Percentiles rank a stretch among this genome's conserved stretches.
Conservation (phyloP, 139 green algal species). For the Mesotaenium endlicherianum region DNA sequence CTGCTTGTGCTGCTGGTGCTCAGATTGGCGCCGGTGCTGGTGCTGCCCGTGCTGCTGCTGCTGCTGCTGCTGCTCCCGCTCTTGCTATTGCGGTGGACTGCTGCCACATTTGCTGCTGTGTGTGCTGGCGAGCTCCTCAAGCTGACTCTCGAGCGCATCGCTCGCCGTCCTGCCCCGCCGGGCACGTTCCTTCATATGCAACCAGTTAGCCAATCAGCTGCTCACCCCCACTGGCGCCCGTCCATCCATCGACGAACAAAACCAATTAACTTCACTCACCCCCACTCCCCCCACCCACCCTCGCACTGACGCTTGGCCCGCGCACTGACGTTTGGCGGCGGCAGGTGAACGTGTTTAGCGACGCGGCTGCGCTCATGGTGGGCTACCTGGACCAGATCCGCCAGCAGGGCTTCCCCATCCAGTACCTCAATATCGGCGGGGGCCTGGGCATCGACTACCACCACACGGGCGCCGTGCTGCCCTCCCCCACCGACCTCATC, state of each 20-base stretch:
- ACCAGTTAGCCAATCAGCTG: no score
- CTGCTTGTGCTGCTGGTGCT: no score
- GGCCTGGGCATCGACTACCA: conserved; percentile 95
- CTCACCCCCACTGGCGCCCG: neutral
- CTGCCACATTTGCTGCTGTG: no score
- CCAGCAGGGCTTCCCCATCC: conserved; percentile 83
- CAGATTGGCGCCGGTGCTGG: no score
- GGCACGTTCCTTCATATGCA: no score
- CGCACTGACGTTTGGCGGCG: neutral
- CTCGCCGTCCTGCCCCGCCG: no score
- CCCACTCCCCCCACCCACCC: neutral
- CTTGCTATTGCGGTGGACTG: no score
- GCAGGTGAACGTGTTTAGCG: conserved; percentile 91
- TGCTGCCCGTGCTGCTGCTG: no score
- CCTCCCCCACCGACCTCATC: conserved; percentile 89
- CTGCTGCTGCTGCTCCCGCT: no score
- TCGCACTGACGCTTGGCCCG: neutral
- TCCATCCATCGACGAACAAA: neutral
- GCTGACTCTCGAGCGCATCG: no score
- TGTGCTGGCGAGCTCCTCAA: no score
- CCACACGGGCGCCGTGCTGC: conserved; percentile 73
- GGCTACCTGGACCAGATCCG: conserved; percentile 86
- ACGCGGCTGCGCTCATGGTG: conserved; percentile 91
- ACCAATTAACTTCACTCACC: neutral
- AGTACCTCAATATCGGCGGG: conserved; percentile 96